phyloP scores from a whole-genome alignment of 2,329 filamentous ascomycete species.

The Trichoderma asperellum region DNA sequence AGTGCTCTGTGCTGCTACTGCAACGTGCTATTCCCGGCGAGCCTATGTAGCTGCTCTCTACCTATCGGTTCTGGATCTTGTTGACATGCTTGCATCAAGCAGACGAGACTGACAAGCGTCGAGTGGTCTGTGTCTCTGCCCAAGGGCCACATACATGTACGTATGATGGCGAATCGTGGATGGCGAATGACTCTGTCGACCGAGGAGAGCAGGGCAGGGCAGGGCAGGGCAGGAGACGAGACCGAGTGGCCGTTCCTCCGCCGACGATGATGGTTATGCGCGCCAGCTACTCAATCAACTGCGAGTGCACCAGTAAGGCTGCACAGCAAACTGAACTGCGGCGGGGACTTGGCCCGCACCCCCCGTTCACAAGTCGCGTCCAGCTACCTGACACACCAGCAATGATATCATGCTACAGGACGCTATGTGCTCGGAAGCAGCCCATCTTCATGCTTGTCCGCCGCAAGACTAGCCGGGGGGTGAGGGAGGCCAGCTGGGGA shows the following conservation, averaged over 20 bases:
- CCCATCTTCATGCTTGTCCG: conserved; percentile 30
- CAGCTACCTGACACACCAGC: conserved; percentile 23
- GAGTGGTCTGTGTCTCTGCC: conserved; percentile 21
- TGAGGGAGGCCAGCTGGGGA: conserved; percentile 15
- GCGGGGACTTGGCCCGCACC: conserved; percentile 27
- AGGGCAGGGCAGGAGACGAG: background rate
- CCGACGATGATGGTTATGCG: conserved; percentile 17
- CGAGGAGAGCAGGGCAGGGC: background rate
- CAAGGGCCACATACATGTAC: conserved; percentile 11
- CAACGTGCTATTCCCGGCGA: background rate
- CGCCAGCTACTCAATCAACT: conserved; percentile 22
- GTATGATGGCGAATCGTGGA: background rate
- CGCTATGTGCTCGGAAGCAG: conserved; percentile 30
- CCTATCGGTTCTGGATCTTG: conserved; percentile 20
- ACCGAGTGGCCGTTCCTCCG: conserved; percentile 16
- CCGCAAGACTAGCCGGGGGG: conserved; percentile 28
- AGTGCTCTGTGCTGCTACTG: background rate
- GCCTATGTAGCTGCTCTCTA: background rate
- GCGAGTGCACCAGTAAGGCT: conserved; percentile 24
- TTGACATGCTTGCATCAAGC: conserved; percentile 2
- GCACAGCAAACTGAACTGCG: conserved; percentile 25
- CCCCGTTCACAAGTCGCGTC: conserved; percentile 30
- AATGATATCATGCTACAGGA: conserved; percentile 43
- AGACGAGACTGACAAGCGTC: background rate
- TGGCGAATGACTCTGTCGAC: background rate